A percentile compares a stretch with the other conserved stretches of the same genome.
Evolutionary conservation across 495 filamentous ascomycete genomes (phyloP).

Genomic region (Cryomyces minteri): DNA sequence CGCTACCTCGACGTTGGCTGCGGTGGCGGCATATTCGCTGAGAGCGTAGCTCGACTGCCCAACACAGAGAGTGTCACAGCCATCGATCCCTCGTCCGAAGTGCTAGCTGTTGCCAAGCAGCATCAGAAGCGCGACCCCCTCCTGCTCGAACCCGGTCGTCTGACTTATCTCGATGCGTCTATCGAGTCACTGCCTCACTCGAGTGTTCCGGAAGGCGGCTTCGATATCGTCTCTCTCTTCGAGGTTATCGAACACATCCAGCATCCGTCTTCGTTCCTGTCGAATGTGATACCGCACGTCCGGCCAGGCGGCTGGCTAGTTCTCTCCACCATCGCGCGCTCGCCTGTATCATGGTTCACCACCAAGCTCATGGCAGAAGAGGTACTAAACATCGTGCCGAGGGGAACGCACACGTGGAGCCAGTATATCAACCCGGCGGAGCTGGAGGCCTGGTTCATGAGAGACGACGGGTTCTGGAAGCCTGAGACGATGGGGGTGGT

Average conservation of each 20-base stretch:
- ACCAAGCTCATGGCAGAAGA: conserved; percentile 91
- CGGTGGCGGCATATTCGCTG: conserved; percentile 91
- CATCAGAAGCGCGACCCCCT: conserved; percentile 54
- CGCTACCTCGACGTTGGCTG: conserved; percentile 83
- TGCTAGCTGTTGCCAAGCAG: conserved; percentile 56
- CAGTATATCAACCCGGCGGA: conserved; percentile 88
- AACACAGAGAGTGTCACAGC: conserved; percentile 52
- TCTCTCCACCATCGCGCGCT: conserved; percentile 76
- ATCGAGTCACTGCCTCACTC: conserved; percentile 47
- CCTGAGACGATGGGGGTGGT: conserved; percentile 59
- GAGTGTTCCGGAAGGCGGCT: conserved; percentile 10
- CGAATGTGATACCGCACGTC: conserved; percentile 47
- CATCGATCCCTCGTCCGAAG: conserved; percentile 66
- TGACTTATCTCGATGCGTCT: conserved; percentile 51
- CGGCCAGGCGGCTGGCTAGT: conserved; percentile 86
- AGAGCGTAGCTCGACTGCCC: conserved; percentile 64
- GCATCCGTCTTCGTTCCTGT: conserved; percentile 50
- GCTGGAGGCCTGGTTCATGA: conserved; percentile 40
- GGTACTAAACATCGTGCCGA: conserved; percentile 68
- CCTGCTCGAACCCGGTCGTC: conserved; percentile 25
- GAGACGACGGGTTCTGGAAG: conserved; percentile 32
- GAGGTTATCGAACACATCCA: conserved; percentile 90
- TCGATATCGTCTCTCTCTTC: conserved; percentile 69
- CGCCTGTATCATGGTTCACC: conserved; percentile 68
- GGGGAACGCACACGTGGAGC: conserved; percentile 85